phyloP scores from a whole-genome alignment of 805 yeast genomes.

The Candida nonsorbophila region DNA sequence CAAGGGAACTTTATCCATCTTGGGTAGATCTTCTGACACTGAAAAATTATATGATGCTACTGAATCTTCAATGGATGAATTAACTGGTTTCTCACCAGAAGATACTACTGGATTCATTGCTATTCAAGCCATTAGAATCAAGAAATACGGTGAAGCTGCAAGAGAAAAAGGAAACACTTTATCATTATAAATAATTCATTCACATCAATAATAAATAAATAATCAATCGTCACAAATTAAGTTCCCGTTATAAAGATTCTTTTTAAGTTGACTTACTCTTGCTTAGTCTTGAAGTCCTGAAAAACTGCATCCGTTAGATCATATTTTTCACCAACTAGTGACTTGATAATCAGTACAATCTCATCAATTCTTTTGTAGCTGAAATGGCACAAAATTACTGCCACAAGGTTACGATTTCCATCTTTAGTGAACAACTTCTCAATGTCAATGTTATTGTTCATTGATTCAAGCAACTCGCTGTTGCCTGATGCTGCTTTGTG shows the following conservation, averaged over 20 bases:
- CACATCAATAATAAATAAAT: background rate
- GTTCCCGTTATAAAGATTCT: too few species aligned
- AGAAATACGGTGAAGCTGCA: constrained; percentile 95
- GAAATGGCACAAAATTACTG: constrained; percentile 22
- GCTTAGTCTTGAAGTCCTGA: background rate
- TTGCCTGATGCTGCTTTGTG: background rate
- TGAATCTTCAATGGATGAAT: constrained; percentile 98
- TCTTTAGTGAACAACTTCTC: constrained; percentile 22
- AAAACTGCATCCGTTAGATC: constrained; percentile 12
- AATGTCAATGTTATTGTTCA: constrained; percentile 17
- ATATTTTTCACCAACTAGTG: constrained; percentile 30
- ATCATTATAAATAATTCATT: constrained; percentile 26
- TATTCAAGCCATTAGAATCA: constrained; percentile 96
- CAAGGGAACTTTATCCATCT: constrained; percentile 79
- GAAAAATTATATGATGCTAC: constrained; percentile 97
- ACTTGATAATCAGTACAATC: constrained; percentile 20
- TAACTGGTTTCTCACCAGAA: constrained; percentile 95
- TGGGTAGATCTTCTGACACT: constrained; percentile 93
- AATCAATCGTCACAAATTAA: background rate
- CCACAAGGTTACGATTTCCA: constrained; percentile 22
- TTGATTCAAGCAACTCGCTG: constrained; percentile 9
- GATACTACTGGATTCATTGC: constrained; percentile 97
- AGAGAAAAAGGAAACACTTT: constrained; percentile 65
- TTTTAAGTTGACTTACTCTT: background rate
- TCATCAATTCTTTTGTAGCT: constrained; percentile 25